Percentiles rank a stretch among this genome's conserved stretches.
These are phyloP conservation scores for Clonostachys solani DNA, from an alignment of 2,329 filamentous ascomycete species.

Conservation along the genomic window DNA sequence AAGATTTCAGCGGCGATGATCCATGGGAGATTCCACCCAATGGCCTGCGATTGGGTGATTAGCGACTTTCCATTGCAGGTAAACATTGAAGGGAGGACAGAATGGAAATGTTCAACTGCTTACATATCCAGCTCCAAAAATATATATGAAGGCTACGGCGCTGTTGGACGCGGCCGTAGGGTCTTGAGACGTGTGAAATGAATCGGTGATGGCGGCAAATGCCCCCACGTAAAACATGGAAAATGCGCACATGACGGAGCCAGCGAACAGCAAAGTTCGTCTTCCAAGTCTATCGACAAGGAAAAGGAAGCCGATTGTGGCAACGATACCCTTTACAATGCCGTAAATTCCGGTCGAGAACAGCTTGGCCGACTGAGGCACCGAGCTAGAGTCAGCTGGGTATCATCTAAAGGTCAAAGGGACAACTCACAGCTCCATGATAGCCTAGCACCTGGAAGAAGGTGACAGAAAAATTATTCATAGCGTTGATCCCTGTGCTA, in stretches of 20 bases:
- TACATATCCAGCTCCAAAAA: conserved; percentile 7
- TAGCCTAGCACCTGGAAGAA: no score
- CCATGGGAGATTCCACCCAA: conserved; percentile 35
- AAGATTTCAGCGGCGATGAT: conserved; percentile 43
- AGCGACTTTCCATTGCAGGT: no score
- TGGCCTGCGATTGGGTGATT: conserved; percentile 24
- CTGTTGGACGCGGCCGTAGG: conserved; percentile 28
- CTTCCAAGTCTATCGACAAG: conserved; percentile 43
- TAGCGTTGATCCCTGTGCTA: conserved; percentile 8
- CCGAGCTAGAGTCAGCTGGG: no score
- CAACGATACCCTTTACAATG: conserved; percentile 24
- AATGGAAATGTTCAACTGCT: no score
- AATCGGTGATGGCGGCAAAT: conserved; percentile 16
- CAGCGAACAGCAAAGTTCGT: conserved; percentile 38
- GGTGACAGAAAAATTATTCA: no score
- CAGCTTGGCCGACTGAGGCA: conserved; percentile 7
- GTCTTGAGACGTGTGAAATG: conserved; percentile 11
- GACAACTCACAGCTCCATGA: no score
- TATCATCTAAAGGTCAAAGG: no score
- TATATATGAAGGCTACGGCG: conserved; percentile 38
- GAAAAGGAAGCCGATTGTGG: conserved; percentile 31
- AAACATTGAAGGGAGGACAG: no score
- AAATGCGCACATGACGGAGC: conserved; percentile 25
- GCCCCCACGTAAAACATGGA: conserved; percentile 34
- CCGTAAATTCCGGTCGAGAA: conserved; percentile 36